Percentiles rank a stretch among this genome's conserved stretches.
phyloP scores from a whole-genome alignment of 805 yeast species.

The Debaryomyces prosopidis region DNA sequence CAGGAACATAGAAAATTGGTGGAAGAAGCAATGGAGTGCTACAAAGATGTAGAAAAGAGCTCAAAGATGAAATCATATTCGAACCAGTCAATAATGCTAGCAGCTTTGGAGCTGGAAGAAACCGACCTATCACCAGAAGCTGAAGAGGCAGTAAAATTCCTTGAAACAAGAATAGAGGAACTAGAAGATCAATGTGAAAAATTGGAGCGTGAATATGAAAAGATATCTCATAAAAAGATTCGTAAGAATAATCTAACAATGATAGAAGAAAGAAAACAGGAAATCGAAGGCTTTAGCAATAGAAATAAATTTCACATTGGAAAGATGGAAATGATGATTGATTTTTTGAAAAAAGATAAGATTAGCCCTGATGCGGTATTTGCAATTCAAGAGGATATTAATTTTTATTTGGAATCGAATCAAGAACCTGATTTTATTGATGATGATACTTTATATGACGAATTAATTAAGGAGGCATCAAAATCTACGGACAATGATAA shows the following conservation, averaged over 20 bases:
- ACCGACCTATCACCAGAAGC: constrained; percentile 31
- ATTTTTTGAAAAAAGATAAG: constrained; percentile 25
- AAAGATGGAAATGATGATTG: constrained; percentile 32
- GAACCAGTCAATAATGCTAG: constrained; percentile 47
- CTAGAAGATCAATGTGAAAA: constrained; percentile 34
- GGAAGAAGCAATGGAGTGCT: constrained; percentile 48
- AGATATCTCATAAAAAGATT: constrained; percentile 36
- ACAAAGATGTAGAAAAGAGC: constrained; percentile 43
- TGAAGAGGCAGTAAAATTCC: constrained; percentile 32
- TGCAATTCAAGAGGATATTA: constrained; percentile 42
- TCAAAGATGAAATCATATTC: constrained; percentile 46
- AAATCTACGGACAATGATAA: not conserved
- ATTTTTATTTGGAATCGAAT: constrained; percentile 34
- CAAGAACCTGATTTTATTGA: constrained; percentile 39
- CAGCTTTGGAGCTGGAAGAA: constrained; percentile 34
- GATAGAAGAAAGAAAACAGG: constrained; percentile 42
- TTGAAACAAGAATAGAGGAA: constrained; percentile 30
- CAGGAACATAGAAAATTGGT: constrained; percentile 40
- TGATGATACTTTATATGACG: constrained; percentile 44
- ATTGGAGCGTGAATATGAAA: constrained; percentile 43
- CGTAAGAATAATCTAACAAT: constrained; percentile 36
- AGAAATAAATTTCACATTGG: constrained; percentile 39
- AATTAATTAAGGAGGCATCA: constrained; percentile 28
- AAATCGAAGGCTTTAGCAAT: constrained; percentile 30
- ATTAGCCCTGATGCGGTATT: constrained; percentile 31